Evolutionary conservation across 768 basidiomycete species (phyloP).

Genomic region (Hericium alpestre): DNA sequence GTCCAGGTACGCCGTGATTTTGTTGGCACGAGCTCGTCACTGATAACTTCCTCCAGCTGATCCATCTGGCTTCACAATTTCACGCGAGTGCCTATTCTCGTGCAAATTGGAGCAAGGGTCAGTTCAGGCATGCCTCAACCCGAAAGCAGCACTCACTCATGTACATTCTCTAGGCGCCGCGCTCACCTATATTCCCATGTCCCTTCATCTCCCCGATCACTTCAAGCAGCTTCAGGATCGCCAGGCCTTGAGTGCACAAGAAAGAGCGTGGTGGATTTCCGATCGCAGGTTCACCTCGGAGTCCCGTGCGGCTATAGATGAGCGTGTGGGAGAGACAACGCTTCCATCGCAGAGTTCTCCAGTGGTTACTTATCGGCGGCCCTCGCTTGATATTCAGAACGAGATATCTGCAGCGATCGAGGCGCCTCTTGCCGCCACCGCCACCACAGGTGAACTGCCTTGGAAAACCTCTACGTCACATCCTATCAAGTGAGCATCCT

Average conservation of each 20-base stretch:
- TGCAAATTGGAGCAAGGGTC: slow-evolving; percentile 13
- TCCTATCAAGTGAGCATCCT: slow-evolving; percentile 8
- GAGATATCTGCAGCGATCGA: slow-evolving; percentile 18
- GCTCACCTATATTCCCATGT: slow-evolving; percentile 11
- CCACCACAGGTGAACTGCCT: slow-evolving; percentile 6
- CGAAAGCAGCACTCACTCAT: background rate
- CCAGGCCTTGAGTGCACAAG: slow-evolving; percentile 9
- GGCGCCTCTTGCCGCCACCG: slow-evolving; percentile 12
- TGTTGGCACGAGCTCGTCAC: background rate
- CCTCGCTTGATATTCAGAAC: slow-evolving; percentile 12
- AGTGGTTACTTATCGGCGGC: background rate
- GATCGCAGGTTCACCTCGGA: background rate
- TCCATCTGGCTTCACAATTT: slow-evolving; percentile 15
- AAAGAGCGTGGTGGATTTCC: slow-evolving; percentile 13
- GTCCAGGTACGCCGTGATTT: slow-evolving; percentile 5
- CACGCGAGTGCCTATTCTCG: slow-evolving; percentile 14
- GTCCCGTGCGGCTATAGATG: background rate
- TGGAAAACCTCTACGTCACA: slow-evolving; percentile 14
- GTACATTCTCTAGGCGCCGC: slow-evolving; percentile 6
- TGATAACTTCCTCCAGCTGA: slow-evolving; percentile 3
- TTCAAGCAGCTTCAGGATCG: slow-evolving; percentile 11
- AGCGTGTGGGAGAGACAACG: background rate
- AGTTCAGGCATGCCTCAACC: background rate
- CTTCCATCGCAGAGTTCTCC: background rate
- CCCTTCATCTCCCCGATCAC: slow-evolving; percentile 12